Conservation (phyloP, 148 eudicot genomes). For the Salicornia ramosissima region DNA sequence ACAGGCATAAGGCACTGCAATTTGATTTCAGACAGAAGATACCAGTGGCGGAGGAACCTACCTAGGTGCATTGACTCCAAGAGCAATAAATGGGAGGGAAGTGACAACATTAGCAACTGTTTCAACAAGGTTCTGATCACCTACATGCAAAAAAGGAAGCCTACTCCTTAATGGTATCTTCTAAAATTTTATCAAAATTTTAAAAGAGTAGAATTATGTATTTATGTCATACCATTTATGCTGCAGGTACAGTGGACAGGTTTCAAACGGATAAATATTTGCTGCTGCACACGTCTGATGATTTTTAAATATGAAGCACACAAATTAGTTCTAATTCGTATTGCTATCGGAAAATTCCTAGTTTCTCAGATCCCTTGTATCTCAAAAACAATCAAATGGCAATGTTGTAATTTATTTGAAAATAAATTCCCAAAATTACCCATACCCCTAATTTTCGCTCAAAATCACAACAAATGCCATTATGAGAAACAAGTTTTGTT, state of each 20-base stretch:
- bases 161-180: too few species aligned
- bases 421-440: too few species aligned
- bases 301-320: conserved; percentile 19
- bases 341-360: neutral
- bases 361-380: too few species aligned
- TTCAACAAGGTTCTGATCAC: conserved; percentile 68
- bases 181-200: too few species aligned
- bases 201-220: conserved; percentile 11
- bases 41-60: conserved; percentile 14
- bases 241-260: conserved; percentile 61
- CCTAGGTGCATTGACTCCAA: conserved; percentile 92
- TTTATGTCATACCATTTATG: conserved; percentile 41
- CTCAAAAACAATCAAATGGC: too few species aligned
- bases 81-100: conserved; percentile 90
- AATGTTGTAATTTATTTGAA: too few species aligned
- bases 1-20: conserved; percentile 16
- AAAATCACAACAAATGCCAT: too few species aligned
- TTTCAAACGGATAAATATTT: conserved; percentile 68
- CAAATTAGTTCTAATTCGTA: conserved; percentile 5
- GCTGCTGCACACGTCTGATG: conserved; percentile 70
- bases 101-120: conserved; percentile 82
- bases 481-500: too few species aligned
- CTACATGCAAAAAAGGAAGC: conserved; percentile 31
- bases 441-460: too few species aligned
- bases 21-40: conserved; percentile 1